Evolutionary conservation across 108 stramenopile genomes (phyloP).

Genomic region (Asterionellopsis glacialis): DNA sequence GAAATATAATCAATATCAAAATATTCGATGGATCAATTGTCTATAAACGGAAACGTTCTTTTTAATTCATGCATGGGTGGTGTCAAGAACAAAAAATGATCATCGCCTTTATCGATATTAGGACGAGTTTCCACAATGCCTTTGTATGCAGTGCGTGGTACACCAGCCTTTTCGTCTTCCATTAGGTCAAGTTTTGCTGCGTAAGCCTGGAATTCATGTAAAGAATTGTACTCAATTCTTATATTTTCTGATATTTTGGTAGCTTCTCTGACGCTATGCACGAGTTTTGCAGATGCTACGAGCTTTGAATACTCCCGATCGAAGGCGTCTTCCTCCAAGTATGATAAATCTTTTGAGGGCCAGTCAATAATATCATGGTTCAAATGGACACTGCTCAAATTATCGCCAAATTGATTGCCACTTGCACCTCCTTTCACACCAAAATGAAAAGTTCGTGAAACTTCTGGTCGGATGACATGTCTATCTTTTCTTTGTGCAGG

Average conservation of each 20-base stretch:
- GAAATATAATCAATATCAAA: too few relatives aligned
- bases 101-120: slow-evolving; percentile 11
- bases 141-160: slow-evolving; percentile 88
- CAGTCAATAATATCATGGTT: slow-evolving; percentile 57
- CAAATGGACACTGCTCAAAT: slow-evolving; percentile 49
- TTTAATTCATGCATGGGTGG: slow-evolving; percentile 16
- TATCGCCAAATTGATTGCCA: slow-evolving; percentile 42
- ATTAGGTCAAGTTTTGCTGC: slow-evolving; percentile 71
- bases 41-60: too few relatives aligned
- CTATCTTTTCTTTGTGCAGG: slow-evolving; percentile 68
- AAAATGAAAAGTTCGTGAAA: slow-evolving; percentile 88
- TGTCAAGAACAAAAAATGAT: slow-evolving; percentile 47
- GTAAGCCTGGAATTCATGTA: slow-evolving; percentile 35
- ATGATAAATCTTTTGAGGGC: slow-evolving; percentile 56
- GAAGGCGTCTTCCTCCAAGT: slow-evolving; percentile 39
- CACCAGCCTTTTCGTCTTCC: slow-evolving; percentile 86
- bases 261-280: slow-evolving; percentile 37
- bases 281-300: slow-evolving; percentile 32
- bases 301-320: slow-evolving; percentile 40
- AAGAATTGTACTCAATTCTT: slow-evolving; percentile 42
- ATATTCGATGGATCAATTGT: too few relatives aligned
- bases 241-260: slow-evolving; percentile 26
- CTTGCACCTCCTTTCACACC: slow-evolving; percentile 62
- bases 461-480: slow-evolving; percentile 79
- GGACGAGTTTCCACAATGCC: slow-evolving; percentile 80